Evolutionary conservation across 352 stramenopile species (phyloP), one percentile per base, ranked within the genome.

Genomic region (Phytophthora cryptogea): DNA sequence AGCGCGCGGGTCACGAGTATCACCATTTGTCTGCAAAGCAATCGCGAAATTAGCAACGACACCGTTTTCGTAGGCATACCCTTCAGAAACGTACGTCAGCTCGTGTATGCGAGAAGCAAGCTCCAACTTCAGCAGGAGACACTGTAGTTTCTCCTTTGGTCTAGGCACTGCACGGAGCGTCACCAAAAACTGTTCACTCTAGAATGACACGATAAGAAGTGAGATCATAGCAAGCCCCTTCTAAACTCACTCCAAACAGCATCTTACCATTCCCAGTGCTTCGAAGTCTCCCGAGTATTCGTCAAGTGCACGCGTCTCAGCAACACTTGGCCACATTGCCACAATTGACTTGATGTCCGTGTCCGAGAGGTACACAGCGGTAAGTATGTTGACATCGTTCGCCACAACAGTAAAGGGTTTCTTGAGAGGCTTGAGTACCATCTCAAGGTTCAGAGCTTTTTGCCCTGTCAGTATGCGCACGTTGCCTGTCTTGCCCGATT

Each of bases 181-280:
- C 11, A 68, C 57, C 6, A 74, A 49, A 43, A 74, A 74, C 35
- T 68, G 61, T 23, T 74, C 66, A 32, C 56, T 62, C 66, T 74
- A 16, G 8, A 23, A 54, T 20, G n/a, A 14, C 9, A 54, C n/a
- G 30, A 26, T n/a, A 47, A 27, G 7, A 36, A 56, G 23, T 32
- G 13, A 44, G 27, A 33, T 26, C n/a, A 10, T 44, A 44, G 7
- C 11, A 44, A 9, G 11, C 26, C 6, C 35, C 4, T 40, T 1
- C 11, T 4, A 16, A 44, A 14, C 16, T 1, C 13, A 45, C 16
- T 30, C 30, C 4, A 8, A 30, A 47, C n/a, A 30, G 54, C 55
- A 33, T 48, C 66, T 50, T 65, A 74, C 66, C 16, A 30, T 52
- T 23, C 63, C 53, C 2, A 74, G 47, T 3, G 37, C 43, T 20